Conservation (phyloP, 257 asterid genomes). For the Cruciata laevipes region DNA sequence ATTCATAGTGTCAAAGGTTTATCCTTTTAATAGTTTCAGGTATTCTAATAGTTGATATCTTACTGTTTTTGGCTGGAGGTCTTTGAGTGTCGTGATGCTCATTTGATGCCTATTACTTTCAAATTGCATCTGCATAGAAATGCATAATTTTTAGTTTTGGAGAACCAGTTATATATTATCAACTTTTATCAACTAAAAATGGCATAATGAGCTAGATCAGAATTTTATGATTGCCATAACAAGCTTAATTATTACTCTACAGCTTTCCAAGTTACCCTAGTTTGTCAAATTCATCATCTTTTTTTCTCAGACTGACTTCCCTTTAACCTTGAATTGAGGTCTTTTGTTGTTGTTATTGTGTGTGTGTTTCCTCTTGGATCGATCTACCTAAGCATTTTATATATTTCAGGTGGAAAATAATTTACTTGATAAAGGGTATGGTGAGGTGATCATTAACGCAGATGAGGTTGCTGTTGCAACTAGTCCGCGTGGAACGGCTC, state of each 20-base stretch:
- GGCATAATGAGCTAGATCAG: neutral
- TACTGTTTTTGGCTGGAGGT: neutral
- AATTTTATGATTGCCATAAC: neutral
- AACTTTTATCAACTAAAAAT: neutral
- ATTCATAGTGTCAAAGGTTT: neutral
- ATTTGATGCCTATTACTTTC: neutral
- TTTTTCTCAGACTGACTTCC: neutral
- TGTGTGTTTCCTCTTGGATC: neutral
- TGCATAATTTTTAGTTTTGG: neutral
- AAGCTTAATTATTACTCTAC: neutral
- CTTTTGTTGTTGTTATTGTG: neutral
- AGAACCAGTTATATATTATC: neutral
- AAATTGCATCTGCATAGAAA: neutral
- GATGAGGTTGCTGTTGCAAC: slow-evolving; percentile 81
- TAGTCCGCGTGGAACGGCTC: slow-evolving; percentile 75
- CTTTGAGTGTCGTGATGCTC: neutral
- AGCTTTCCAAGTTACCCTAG: neutral
- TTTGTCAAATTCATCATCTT: neutral
- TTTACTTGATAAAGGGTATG: slow-evolving; percentile 43
- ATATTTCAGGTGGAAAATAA: slow-evolving; percentile 64
- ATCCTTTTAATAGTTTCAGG: neutral
- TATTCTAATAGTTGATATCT: neutral
- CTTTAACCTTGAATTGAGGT: neutral
- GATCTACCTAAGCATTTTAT: neutral
- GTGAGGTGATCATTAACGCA: slow-evolving; percentile 52